Evolutionary conservation across 208 protist genomes (phyloP).

Genomic region (Phytomonas sp.): DNA sequence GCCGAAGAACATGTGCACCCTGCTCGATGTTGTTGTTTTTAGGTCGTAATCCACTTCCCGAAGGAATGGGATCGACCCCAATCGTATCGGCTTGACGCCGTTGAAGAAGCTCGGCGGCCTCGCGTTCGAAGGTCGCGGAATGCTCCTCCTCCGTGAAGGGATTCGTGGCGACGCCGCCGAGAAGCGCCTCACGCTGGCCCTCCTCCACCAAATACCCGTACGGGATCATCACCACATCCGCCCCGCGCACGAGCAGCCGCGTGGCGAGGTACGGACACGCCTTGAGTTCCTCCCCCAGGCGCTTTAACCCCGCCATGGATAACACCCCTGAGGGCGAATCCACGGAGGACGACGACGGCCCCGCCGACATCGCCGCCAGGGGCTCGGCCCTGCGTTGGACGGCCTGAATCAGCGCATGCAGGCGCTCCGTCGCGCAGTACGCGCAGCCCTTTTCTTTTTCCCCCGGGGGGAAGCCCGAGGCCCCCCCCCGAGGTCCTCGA

Average conservation of each 20-base stretch:
- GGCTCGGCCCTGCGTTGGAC: constrained; percentile 13
- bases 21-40: too few species aligned
- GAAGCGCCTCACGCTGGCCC: constrained; percentile 45
- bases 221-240: constrained; percentile 76
- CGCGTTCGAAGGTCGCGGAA: not conserved
- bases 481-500: constrained; percentile 1
- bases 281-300: constrained; percentile 36
- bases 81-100: too few species aligned
- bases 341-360: not conserved
- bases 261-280: constrained; percentile 79
- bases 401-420: constrained; percentile 20
- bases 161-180: constrained; percentile 58
- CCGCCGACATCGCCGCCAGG: constrained; percentile 2
- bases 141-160: constrained; percentile 25
- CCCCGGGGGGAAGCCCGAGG: not conserved
- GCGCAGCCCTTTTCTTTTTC: constrained; percentile 28
- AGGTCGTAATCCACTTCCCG: too few species aligned
- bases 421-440: constrained; percentile 24
- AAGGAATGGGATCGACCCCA: too few species aligned
- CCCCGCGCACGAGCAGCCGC: constrained; percentile 47
- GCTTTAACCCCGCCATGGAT: constrained; percentile 44
- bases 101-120: not conserved
- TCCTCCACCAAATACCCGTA: constrained; percentile 74
- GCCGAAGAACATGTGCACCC: too few species aligned
- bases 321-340: constrained; percentile 11